These are phyloP conservation scores for Hypoxylon sp. DNA, from an alignment of 2,329 filamentous ascomycete genomes.

Conservation along the genomic window DNA sequence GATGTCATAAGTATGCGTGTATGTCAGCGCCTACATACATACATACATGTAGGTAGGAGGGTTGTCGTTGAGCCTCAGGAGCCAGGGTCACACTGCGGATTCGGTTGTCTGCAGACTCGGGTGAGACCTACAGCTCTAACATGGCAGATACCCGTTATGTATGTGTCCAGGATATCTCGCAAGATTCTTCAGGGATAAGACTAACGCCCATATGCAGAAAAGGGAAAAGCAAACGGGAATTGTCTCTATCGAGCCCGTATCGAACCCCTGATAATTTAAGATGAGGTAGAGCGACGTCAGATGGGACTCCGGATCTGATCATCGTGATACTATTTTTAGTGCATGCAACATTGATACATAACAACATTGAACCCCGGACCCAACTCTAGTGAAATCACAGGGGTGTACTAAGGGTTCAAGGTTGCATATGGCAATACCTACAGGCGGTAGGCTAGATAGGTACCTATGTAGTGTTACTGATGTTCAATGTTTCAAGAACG, in stretches of 20 bases:
- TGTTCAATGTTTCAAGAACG: too few species aligned
- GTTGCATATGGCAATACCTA: too few species aligned
- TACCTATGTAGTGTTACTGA: too few species aligned
- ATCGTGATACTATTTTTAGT: conserved; percentile 16
- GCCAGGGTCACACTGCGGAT: not conserved
- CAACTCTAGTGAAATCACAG: conserved; percentile 22
- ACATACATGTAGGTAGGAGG: too few species aligned
- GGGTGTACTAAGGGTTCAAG: conserved; percentile 29
- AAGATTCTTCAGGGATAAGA: not conserved
- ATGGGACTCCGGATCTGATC: conserved; percentile 26
- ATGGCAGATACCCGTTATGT: conserved; percentile 5
- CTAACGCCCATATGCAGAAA: not conserved
- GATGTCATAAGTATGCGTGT: too few species aligned
- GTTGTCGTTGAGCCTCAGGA: conserved; percentile 15
- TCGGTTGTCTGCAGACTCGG: conserved; percentile 4
- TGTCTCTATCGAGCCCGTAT: too few species aligned
- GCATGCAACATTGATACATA: conserved; percentile 16
- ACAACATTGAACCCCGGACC: conserved; percentile 4
- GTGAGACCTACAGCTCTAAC: conserved; percentile 3
- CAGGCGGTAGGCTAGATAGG: too few species aligned
- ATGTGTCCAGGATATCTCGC: not conserved
- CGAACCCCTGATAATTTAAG: conserved; percentile 26
- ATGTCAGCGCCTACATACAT: not conserved
- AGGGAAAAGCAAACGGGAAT: not conserved
- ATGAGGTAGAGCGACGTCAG: conserved; percentile 22